Percentiles rank a stretch among this genome's conserved stretches.
phyloP scores from a whole-genome alignment of 495 filamentous ascomycete genomes.

The Penicillium salamii region DNA sequence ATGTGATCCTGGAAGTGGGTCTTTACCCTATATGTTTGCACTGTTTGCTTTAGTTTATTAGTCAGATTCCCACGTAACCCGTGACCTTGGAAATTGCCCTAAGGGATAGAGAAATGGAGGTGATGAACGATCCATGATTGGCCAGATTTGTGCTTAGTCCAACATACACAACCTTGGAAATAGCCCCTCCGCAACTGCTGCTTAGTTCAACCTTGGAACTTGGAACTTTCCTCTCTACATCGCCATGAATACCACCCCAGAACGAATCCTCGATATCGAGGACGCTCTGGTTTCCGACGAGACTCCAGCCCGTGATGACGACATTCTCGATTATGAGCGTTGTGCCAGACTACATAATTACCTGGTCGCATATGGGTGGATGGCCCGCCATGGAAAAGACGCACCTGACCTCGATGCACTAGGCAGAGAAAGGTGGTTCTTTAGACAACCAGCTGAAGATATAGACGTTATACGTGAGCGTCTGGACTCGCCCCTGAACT shows the following conservation, averaged over 20 bases:
- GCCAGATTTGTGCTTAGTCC: too few relatives aligned
- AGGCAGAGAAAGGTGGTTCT: conserved; percentile 3
- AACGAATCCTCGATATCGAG: conserved; percentile 19
- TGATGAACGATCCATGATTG: too few relatives aligned
- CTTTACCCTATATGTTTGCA: too few relatives aligned
- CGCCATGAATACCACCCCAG: conserved; percentile 11
- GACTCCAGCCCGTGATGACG: conserved; percentile 26
- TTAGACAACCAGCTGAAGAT: background rate
- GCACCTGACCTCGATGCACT: conserved; percentile 14
- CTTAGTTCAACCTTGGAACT: too few relatives aligned
- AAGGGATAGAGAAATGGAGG: too few relatives aligned
- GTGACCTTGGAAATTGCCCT: too few relatives aligned
- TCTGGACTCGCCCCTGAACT: conserved; percentile 22
- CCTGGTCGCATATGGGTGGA: conserved; percentile 33
- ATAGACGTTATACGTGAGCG: conserved; percentile 14
- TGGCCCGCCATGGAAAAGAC: conserved; percentile 16
- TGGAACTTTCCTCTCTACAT: background rate
- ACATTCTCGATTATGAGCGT: conserved; percentile 31
- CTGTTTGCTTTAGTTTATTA: too few relatives aligned
- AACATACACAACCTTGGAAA: too few relatives aligned
- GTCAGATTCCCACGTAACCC: too few relatives aligned
- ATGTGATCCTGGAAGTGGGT: too few relatives aligned
- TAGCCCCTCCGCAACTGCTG: too few relatives aligned
- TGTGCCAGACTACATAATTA: conserved; percentile 45
- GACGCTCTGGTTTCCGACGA: conserved; percentile 25